phyloP scores from a whole-genome alignment of 495 filamentous ascomycete genomes.

The Aspergillus panamensis region DNA sequence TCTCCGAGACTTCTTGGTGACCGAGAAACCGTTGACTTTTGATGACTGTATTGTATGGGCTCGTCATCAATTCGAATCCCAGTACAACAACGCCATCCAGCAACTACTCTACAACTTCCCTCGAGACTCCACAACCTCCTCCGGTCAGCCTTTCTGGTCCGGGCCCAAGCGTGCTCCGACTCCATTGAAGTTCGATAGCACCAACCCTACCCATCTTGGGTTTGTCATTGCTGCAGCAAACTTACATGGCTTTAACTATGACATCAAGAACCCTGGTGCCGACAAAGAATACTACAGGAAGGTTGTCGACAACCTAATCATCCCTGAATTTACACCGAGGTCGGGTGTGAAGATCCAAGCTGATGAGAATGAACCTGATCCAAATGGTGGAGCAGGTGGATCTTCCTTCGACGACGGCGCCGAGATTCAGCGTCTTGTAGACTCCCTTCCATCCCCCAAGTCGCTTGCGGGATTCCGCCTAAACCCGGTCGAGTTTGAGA shows the following conservation, averaged over 20 bases:
- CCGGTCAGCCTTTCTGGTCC: slow-evolving; percentile 93
- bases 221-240: slow-evolving; percentile 88
- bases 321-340: slow-evolving; percentile 92
- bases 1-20: slow-evolving; percentile 85
- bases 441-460: slow-evolving; percentile 69
- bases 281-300: slow-evolving; percentile 66
- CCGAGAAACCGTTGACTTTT: slow-evolving; percentile 86
- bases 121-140: slow-evolving; percentile 83
- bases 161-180: slow-evolving; percentile 97
- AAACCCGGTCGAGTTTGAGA: slow-evolving; percentile 94
- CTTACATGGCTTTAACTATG: slow-evolving; percentile 97
- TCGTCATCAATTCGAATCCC: slow-evolving; percentile 87
- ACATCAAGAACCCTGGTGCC: slow-evolving; percentile 71
- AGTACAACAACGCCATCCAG: slow-evolving; percentile 96
- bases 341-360: slow-evolving; percentile 96
- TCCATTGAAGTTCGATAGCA: slow-evolving; percentile 79
- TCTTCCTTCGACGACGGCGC: slow-evolving; percentile 63
- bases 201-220: slow-evolving; percentile 77
- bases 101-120: slow-evolving; percentile 98
- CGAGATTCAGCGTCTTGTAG: slow-evolving; percentile 65
- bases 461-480: slow-evolving; percentile 81
- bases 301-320: slow-evolving; percentile 87
- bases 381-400: slow-evolving; percentile 62
- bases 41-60: slow-evolving; percentile 97
- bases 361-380: slow-evolving; percentile 90